A percentile compares a stretch with the other conserved stretches of the same genome.
phyloP scores from a whole-genome alignment of 1,284 basidiomycete species.

The Microbotryum lychnidis-dioicae region DNA sequence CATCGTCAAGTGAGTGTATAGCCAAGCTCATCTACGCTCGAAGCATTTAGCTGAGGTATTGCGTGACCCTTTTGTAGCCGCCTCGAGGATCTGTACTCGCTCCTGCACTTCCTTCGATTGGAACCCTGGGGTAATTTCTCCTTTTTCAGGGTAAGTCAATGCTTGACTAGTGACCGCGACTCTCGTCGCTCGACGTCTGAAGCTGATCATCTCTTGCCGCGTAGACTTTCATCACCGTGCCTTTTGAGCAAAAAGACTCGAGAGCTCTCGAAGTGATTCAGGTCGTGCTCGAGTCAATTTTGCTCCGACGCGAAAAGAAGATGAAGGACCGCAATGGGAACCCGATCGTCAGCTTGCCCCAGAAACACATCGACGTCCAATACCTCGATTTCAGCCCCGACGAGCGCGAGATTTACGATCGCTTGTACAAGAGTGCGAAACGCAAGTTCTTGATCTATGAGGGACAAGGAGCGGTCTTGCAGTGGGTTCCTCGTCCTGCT shows the following conservation, averaged over 20 bases:
- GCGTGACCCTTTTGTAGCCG: conserved; percentile 19
- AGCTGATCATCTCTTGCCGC: conserved; percentile 5
- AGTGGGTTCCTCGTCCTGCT: conserved; percentile 6
- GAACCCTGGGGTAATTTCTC: conserved; percentile 85
- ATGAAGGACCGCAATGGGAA: conserved; percentile 85
- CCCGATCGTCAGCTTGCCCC: conserved; percentile 77
- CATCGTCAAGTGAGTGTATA: conserved; percentile 67
- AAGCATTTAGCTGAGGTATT: conserved; percentile 1
- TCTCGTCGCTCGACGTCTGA: not conserved
- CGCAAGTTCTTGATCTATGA: conserved; percentile 27
- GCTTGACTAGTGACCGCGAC: not conserved
- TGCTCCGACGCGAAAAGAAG: conserved; percentile 88
- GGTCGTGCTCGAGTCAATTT: conserved; percentile 75
- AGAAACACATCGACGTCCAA: conserved; percentile 56
- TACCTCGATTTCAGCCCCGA: conserved; percentile 25
- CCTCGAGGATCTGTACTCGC: conserved; percentile 82
- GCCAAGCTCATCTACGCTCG: not conserved
- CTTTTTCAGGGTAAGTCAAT: conserved; percentile 56
- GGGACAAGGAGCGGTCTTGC: conserved; percentile 26
- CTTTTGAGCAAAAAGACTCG: conserved; percentile 63
- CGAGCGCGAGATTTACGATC: conserved; percentile 40
- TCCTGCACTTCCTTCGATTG: conserved; percentile 79
- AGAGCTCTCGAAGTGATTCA: conserved; percentile 89
- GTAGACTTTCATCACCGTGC: conserved; percentile 71
- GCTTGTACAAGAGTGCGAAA: conserved; percentile 26